These are phyloP conservation scores for Aureobasidium subglaciale DNA, from an alignment of 2,329 filamentous ascomycete species.

Conservation along the genomic window DNA sequence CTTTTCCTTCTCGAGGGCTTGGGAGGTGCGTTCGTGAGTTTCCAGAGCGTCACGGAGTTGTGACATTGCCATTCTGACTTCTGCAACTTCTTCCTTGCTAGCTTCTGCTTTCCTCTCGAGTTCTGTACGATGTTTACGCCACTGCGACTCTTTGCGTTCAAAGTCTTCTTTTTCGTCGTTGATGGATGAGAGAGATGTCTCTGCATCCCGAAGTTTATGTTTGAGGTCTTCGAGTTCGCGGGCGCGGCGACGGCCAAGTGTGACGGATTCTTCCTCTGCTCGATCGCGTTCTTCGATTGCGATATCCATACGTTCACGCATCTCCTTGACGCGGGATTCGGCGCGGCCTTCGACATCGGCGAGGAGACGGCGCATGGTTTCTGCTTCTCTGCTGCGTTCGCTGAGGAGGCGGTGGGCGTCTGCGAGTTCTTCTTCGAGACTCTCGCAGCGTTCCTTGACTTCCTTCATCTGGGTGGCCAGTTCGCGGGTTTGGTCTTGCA, in stretches of 20 bases:
- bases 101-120: slow-evolving; percentile 64
- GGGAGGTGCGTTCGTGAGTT: slow-evolving; percentile 75
- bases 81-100: slow-evolving; percentile 64
- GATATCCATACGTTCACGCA: slow-evolving; percentile 79
- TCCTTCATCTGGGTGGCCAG: slow-evolving; percentile 89
- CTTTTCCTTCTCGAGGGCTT: slow-evolving; percentile 77
- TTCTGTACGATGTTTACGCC: slow-evolving; percentile 66
- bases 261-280: slow-evolving; percentile 82
- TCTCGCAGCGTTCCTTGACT: slow-evolving; percentile 71
- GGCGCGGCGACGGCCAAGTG: slow-evolving; percentile 64
- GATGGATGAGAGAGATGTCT: slow-evolving; percentile 65
- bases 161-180: slow-evolving; percentile 72
- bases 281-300: slow-evolving; percentile 91
- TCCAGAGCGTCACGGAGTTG: slow-evolving; percentile 76
- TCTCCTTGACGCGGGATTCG: slow-evolving; percentile 76
- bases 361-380: slow-evolving; percentile 87
- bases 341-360: slow-evolving; percentile 79
- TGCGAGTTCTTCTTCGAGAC: slow-evolving; percentile 81
- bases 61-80: slow-evolving; percentile 68
- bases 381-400: slow-evolving; percentile 83
- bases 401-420: slow-evolving; percentile 81
- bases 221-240: slow-evolving; percentile 84
- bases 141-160: slow-evolving; percentile 64
- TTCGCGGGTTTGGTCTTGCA: slow-evolving; percentile 88
- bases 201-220: slow-evolving; percentile 69